phyloP scores from a whole-genome alignment of 2,329 filamentous ascomycete genomes.

The Hyphodiscus sp. region DNA sequence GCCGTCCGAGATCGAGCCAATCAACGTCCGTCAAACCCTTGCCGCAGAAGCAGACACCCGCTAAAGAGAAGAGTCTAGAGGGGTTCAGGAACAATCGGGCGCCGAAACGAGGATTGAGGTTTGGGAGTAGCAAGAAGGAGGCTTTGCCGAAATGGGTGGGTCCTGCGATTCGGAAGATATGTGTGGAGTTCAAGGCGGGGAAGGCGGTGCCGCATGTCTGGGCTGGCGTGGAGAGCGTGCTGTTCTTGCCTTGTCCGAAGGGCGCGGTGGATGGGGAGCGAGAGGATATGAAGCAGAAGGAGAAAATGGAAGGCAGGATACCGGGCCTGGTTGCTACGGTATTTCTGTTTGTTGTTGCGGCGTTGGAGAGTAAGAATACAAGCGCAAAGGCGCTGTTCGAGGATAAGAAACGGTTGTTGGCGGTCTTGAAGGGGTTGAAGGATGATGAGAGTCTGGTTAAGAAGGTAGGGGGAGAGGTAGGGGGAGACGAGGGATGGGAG shows the following conservation, averaged over 20 bases:
- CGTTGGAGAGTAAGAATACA: conserved; percentile 33
- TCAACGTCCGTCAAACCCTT: conserved; percentile 4
- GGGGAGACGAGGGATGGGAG: conserved; percentile 41
- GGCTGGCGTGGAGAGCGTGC: conserved; percentile 56
- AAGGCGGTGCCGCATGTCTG: conserved; percentile 65
- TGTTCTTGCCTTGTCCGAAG: conserved; percentile 29
- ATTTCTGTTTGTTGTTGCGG: conserved; percentile 52
- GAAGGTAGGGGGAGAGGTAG: conserved; percentile 40
- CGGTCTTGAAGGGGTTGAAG: conserved; percentile 34
- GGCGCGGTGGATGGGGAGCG: conserved; percentile 1
- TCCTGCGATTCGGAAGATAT: conserved; percentile 59
- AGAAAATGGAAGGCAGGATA: conserved; percentile 33
- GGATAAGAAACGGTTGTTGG: conserved; percentile 41
- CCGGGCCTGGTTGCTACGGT: conserved; percentile 53
- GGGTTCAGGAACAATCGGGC: conserved; percentile 27
- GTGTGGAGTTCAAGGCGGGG: conserved; percentile 53
- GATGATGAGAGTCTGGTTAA: conserved; percentile 35
- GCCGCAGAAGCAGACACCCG: conserved; percentile 35
- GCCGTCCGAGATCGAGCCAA: conserved; percentile 10
- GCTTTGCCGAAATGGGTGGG: conserved; percentile 59
- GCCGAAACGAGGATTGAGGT: conserved; percentile 18
- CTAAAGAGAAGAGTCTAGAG: conserved; percentile 39
- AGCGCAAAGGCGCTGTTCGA: conserved; percentile 40
- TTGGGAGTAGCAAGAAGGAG: conserved; percentile 13
- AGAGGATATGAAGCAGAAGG: conserved; percentile 32